Base-by-base conservation (phyloP, 2,329 filamentous ascomycete genomes). In the Xylariaceae sp. region DNA sequence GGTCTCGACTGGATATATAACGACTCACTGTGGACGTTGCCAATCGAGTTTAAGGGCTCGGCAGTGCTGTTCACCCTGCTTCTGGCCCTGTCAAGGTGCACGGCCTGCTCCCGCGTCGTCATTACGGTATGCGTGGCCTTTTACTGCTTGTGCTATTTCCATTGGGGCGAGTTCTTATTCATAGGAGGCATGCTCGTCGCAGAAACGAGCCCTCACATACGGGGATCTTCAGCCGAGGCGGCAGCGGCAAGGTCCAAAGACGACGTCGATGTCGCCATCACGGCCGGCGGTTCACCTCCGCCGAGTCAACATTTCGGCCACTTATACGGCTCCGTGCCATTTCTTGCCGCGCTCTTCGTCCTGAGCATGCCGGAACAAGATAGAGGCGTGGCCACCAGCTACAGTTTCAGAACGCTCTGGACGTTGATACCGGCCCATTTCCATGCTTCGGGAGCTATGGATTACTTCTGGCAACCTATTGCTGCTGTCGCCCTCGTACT, bases 1-100 rank as follows among this genome's bases (percentile, higher is more conserved):
- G 49, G 34, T 0, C 12, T 37, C 6, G 26, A 39, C 1, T 63
- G 58, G 57, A 35, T 48, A 12, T 72, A 72, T 56, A 69, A 71
- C 57, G 55, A 65, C 11, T 69, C 69, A 37, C 54, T 71, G 12
- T 72, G 71, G 71, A 73, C 71, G 1, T 59, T 72, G 32, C 70
- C 70, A 0, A 62, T 72, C 34, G 71, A 72, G 61, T 72, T 72
- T 53, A 64, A 64, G 47, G 63, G 66, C 59, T 72, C 70, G 4
- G 53, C 73, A n/a, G 60, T 70, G 8, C 47, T 72, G 6, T 73
- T 72, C 47, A 57, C 68, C 37, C 60, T 66, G 47, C 59, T 71
- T 27, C 60, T 70, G 2, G 69, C 68, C 2, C 65, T 71, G 6
- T 62, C 62, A n/a, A 59, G 63, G 11, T 59, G 60, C 11, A 57